A percentile compares a stretch with the other conserved stretches of the same genome.
Evolutionary conservation across 2,329 filamentous ascomycete genomes (phyloP).

Genomic region (Aspergillus arachidicola): DNA sequence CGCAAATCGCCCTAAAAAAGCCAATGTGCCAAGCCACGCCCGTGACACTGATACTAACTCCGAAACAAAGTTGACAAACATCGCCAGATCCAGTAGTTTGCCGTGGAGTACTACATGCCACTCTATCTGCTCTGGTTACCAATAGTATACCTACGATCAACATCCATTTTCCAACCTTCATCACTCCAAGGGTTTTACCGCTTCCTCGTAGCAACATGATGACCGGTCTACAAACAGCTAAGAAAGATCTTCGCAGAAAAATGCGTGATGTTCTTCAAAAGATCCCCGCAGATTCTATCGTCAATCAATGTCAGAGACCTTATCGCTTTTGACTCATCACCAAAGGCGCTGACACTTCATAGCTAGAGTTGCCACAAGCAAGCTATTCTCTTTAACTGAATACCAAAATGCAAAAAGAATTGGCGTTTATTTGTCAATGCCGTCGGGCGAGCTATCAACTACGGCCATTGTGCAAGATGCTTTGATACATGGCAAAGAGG

Average conservation of each 20-base stretch:
- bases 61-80: constrained; percentile 3
- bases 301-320: constrained; percentile 65
- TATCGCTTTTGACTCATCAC: constrained; percentile 29
- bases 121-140: background rate
- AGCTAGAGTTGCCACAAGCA: constrained; percentile 68
- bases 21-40: constrained; percentile 1
- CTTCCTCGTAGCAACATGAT: constrained; percentile 40
- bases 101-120: background rate
- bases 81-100: background rate
- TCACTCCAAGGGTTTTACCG: background rate
- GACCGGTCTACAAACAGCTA: constrained; percentile 65
- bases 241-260: constrained; percentile 71
- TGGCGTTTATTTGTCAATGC: constrained; percentile 93
- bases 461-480: constrained; percentile 80
- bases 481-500: constrained; percentile 73
- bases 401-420: constrained; percentile 76
- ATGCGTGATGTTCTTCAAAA: constrained; percentile 69
- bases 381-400: constrained; percentile 68
- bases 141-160: background rate
- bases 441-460: constrained; percentile 81
- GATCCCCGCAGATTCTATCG: constrained; percentile 64
- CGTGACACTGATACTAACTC: background rate
- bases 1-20: constrained; percentile 4
- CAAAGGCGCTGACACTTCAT: constrained; percentile 21
- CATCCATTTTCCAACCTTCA: background rate